Percentiles rank a stretch among this genome's conserved stretches.
phyloP scores from a whole-genome alignment of 768 basidiomycete genomes.

The Tulasnella sp. region DNA sequence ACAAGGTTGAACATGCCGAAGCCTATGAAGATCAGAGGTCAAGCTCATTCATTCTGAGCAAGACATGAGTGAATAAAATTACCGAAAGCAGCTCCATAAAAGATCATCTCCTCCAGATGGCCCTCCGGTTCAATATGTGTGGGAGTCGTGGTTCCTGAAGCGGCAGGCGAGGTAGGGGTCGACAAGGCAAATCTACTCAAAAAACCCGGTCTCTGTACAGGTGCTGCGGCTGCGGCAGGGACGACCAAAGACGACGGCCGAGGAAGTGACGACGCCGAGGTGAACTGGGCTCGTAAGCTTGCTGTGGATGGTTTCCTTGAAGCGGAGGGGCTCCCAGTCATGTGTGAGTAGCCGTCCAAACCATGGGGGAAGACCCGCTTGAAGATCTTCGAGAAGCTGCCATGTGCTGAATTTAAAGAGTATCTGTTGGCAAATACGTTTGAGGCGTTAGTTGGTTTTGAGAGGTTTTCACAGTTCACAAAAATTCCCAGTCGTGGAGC shows the following conservation, averaged over 20 bases:
- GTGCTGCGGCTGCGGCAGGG: not conserved
- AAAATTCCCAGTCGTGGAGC: conserved; percentile 20
- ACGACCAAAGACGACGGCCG: not conserved
- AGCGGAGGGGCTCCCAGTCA: not conserved
- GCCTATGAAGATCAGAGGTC: conserved; percentile 24
- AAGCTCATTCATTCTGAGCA: not conserved
- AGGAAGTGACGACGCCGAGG: not conserved
- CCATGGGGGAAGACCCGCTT: conserved; percentile 16
- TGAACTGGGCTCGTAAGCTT: not conserved
- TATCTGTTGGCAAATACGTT: conserved; percentile 6
- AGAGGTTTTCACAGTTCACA: not conserved
- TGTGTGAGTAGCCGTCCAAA: conserved; percentile 5
- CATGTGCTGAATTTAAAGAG: conserved; percentile 17
- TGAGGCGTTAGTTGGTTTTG: no score
- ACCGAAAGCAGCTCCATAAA: conserved; percentile 73
- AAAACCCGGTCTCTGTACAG: conserved; percentile 17
- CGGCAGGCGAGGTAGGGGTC: conserved; percentile 19
- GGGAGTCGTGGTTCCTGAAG: conserved; percentile 3
- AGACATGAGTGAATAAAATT: conserved; percentile 18
- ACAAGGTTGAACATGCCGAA: conserved; percentile 71
- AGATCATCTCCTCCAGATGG: conserved; percentile 56
- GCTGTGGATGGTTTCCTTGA: not conserved
- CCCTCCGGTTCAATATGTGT: conserved; percentile 31
- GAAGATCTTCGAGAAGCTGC: conserved; percentile 13
- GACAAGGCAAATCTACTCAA: conserved; percentile 23